Base-by-base conservation (phyloP, 257 asterid genomes). In the Lycium barbarum region DNA sequence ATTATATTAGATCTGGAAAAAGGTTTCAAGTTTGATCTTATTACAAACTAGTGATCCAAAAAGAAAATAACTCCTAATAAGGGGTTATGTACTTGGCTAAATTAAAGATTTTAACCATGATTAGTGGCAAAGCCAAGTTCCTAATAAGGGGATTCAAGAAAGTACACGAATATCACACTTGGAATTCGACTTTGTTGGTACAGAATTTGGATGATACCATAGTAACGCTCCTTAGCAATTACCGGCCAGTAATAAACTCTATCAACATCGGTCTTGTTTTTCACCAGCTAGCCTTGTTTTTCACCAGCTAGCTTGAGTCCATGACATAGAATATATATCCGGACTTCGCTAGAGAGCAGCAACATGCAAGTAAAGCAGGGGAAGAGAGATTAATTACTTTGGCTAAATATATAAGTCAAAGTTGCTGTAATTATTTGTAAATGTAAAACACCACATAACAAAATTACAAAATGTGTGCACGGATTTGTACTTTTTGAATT, bases 371-470 rank as follows among this genome's bases (percentile, higher is more conserved):
- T 40, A 71, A 71, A 71, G 53, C 9, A 9, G 55, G 53, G 15
- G 8, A 72, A 45, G 18, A n/a, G 7, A 72, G 20, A 40, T 72
- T 45, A 45, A 45, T 5, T 45, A 45, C 12, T 45, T 72, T 72
- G 58, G 61, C 7, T 11, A 49, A 72, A 22, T 26, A 26, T 26
- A 26, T 14, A 20, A 6, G n/a, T 20, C 20, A 11, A 73, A 73
- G 40, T 45, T n/a, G 58, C 8, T 20, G 40, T 47, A 47, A 20
- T 72, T 72, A 73, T 72, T n/a, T 36, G 76, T 38, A 68, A 40
- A 35, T 35, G 47, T 36, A 67, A 51, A 71, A 45, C 80, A 72
- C 80, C 15, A n/a, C 36, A 70, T 43, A 45, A 72, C n/a, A 73
- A 47, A 45, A 47, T 73, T 7, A 45, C 38, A 2, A 2, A n/a